phyloP scores from a whole-genome alignment of 208 protist species.

The Acanthamoeba culbertsoni region DNA sequence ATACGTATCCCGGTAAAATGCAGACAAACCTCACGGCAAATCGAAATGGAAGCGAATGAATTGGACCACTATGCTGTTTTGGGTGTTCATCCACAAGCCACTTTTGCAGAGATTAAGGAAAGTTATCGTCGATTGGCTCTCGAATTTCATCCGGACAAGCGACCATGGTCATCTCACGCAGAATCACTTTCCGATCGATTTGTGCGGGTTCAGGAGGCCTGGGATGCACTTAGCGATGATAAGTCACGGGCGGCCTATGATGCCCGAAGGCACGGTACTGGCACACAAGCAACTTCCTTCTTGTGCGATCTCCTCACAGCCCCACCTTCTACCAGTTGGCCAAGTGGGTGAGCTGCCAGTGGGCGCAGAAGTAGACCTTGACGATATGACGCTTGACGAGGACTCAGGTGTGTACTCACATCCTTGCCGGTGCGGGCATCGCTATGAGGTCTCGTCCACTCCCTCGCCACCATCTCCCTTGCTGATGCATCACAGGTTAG shows the following conservation, averaged over 20 bases:
- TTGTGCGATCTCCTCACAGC: not conserved
- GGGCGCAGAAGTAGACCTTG: not conserved
- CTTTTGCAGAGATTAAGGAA: not conserved
- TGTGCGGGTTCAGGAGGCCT: not conserved
- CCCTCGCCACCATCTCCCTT: not conserved
- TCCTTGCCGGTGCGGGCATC: slow-evolving; percentile 7
- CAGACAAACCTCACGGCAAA: too few species aligned
- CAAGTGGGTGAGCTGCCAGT: not conserved
- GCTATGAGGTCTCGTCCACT: not conserved
- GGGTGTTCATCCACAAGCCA: not conserved
- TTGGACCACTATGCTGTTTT: not conserved
- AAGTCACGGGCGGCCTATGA: not conserved
- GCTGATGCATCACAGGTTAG: not conserved
- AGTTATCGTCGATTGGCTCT: not conserved
- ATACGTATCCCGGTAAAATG: too few species aligned
- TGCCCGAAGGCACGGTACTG: not conserved
- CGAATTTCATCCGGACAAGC: not conserved
- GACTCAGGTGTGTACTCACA: not conserved
- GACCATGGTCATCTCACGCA: not conserved
- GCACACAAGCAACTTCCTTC: not conserved
- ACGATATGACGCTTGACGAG: slow-evolving; percentile 23
- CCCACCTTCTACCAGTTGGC: not conserved
- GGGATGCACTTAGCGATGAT: not conserved
- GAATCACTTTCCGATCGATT: not conserved
- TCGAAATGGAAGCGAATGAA: not conserved